Conservation (phyloP, 73 alveolate genomes). For the Blepharisma japonicum region DNA sequence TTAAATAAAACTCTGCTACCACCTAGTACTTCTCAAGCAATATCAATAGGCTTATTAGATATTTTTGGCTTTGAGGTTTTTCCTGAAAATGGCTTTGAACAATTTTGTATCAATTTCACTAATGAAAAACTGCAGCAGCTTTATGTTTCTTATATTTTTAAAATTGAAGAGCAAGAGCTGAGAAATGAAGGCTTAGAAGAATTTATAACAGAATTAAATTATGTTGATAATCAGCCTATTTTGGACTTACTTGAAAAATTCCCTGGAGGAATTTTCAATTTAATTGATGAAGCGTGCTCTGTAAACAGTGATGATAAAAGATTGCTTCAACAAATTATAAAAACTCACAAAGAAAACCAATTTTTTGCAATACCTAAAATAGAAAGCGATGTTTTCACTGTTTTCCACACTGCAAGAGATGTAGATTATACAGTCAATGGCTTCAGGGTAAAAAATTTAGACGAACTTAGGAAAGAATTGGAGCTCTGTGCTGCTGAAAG, state of each 20-base stretch:
- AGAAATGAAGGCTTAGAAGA: constrained; percentile 83
- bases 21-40: constrained; percentile 26
- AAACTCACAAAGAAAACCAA: constrained; percentile 47
- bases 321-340: constrained; percentile 47
- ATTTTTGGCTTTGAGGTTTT: constrained; percentile 99
- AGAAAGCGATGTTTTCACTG: constrained; percentile 32
- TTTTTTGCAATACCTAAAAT: constrained; percentile 31
- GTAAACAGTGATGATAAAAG: constrained; percentile 54
- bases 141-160: constrained; percentile 90
- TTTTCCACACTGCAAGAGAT: constrained; percentile 79
- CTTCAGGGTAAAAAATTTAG: constrained; percentile 73
- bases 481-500: constrained; percentile 46
- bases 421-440: constrained; percentile 41
- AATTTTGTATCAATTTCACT: constrained; percentile 96
- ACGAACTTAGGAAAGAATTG: constrained; percentile 56
- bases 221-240: constrained; percentile 78
- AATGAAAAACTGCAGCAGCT: constrained; percentile 94
- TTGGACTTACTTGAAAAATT: constrained; percentile 72
- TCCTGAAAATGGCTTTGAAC: constrained; percentile 88
- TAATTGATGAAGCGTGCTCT: constrained; percentile 59
- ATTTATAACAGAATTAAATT: constrained; percentile 60
- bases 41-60: constrained; percentile 96
- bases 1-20: constrained; percentile 43
- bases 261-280: constrained; percentile 51
- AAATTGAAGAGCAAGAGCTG: constrained; percentile 85